Evolutionary conservation across 148 eudicot species (phyloP), one percentile per base, ranked within the genome.

Genomic region (Chenopodium suecicum): DNA sequence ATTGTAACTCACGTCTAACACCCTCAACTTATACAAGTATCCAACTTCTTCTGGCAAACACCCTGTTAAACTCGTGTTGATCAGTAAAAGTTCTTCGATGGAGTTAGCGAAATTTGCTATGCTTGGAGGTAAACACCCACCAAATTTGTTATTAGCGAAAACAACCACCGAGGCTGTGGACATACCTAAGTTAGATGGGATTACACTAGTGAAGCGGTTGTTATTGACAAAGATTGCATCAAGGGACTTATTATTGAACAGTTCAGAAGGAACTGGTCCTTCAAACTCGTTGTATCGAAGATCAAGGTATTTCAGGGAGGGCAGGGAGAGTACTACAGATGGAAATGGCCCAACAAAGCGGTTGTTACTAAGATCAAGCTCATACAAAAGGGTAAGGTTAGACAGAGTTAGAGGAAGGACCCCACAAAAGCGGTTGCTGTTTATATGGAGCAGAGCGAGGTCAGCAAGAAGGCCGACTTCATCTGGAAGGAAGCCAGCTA

Each of bases 211-310:
- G 73, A 92, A 85, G 1, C 89, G 84, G 77, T 92, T 92, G 82
- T 87, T 88, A 71, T 92, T 92, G 7, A 92, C 60, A 37, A 92
- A 91, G 25, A 92, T 82, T 2, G 97, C 97, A 44, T 92, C 97
- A 11, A 91, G 80, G 5, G 69, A 66, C 44, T 37, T 37, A 37
- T 74, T 82, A 84, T 74, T 82, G 82, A 92, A 91, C 32, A 92
- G 86, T 47, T 83, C 4, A 48, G 90, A 19, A 11, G 94, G 97
- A 60, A 92, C 44, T 41, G 84, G 56, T 50, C 94, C 97, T 81
- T 92, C 97, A 64, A 92, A 92, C 75, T 92, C 97, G 50, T 92
- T 92, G 87, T 56, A 92, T 14, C 97, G 91, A 46, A 92, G 79
- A 79, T 91, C 97, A 1, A 92, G 89, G 83, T 25, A 92, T 10